Evolutionary conservation across 2,329 filamentous ascomycete genomes (phyloP).

Genomic region (Colletotrichum cuscutae): DNA sequence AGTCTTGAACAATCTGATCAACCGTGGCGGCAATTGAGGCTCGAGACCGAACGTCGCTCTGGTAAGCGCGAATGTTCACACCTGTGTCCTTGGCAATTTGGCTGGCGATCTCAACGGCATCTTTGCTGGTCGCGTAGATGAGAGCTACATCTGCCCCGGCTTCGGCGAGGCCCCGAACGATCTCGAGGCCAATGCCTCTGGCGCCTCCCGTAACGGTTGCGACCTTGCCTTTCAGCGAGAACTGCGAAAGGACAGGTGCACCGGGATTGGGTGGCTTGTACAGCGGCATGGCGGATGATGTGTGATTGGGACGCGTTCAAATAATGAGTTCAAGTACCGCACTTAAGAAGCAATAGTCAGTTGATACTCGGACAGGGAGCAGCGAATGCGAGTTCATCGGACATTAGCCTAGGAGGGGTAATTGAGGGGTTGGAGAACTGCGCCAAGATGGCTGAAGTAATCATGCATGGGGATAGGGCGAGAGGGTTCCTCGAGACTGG

Average conservation of each 20-base stretch:
- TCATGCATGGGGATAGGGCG: background rate
- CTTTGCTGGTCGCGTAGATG: background rate
- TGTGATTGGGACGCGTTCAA: background rate
- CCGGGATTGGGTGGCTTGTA: background rate
- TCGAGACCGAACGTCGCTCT: background rate
- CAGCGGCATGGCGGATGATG: background rate
- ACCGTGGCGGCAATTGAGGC: background rate
- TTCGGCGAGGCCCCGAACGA: background rate
- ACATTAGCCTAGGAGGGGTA: background rate
- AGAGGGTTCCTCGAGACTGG: background rate
- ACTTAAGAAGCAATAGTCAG: background rate
- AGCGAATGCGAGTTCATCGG: background rate
- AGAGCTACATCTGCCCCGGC: background rate
- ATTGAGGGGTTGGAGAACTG: background rate
- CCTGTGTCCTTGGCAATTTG: background rate
- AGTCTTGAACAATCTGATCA: background rate
- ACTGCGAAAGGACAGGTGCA: background rate
- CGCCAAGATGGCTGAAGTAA: background rate
- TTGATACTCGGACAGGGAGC: background rate
- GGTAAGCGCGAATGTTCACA: background rate
- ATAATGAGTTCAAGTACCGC: background rate
- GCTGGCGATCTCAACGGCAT: background rate
- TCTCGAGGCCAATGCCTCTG: background rate
- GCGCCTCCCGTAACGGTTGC: background rate
- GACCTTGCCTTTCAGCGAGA: background rate